phyloP scores from a whole-genome alignment of 257 asterid species.

The Solanum ossicruentum region DNA sequence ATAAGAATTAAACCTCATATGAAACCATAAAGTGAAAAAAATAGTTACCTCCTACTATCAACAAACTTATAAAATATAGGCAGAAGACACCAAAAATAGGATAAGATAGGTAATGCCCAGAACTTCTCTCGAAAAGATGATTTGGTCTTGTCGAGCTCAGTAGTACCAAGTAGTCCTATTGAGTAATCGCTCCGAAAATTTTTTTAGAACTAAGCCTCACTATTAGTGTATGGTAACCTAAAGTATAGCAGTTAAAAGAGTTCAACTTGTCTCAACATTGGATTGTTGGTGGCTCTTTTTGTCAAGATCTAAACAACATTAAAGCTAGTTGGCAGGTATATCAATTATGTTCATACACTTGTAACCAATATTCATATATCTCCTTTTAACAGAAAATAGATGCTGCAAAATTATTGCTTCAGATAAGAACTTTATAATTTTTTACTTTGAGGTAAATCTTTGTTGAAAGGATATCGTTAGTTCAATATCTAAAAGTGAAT shows the following conservation, averaged over 20 bases:
- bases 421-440: conserved; percentile 1
- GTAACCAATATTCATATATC: neutral
- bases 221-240: conserved; percentile 79
- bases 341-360: neutral
- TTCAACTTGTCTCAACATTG: conserved; percentile 81
- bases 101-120: too few species aligned
- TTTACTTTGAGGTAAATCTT: conserved; percentile 6
- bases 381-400: neutral
- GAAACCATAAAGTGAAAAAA: too few species aligned
- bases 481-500: neutral
- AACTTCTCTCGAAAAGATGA: too few species aligned
- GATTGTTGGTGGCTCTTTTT: conserved; percentile 75
- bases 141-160: too few species aligned
- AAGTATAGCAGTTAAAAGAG: conserved; percentile 69
- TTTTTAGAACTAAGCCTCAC: neutral
- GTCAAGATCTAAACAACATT: conserved; percentile 81
- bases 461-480: neutral
- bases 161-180: too few species aligned
- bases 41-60: too few species aligned
- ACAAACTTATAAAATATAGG: too few species aligned
- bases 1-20: too few species aligned
- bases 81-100: too few species aligned
- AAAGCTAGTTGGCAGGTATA: conserved; percentile 94
- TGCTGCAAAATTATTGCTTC: neutral
- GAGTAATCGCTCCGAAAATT: too few species aligned